These are phyloP conservation scores for Solanum verrucosum DNA, from an alignment of 257 asterid species.

Conservation along the genomic window DNA sequence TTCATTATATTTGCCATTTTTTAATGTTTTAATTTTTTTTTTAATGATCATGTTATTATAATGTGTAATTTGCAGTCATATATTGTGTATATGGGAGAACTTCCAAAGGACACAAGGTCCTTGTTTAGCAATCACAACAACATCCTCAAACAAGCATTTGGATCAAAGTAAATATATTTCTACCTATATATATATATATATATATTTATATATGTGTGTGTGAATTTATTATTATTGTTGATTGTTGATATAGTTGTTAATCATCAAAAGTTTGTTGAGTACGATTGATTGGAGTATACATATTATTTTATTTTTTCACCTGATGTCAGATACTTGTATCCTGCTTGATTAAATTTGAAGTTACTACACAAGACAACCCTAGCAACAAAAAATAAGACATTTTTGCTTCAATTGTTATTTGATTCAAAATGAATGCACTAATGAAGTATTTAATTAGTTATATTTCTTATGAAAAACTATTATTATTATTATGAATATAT, in stretches of 20 bases:
- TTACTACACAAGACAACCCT: neutral
- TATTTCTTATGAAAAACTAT: neutral
- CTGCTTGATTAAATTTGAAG: fast-evolving
- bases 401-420: neutral
- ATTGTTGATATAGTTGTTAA: neutral
- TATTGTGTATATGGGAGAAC: conserved; percentile 10
- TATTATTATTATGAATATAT: neutral
- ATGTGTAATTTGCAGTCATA: conserved; percentile 3
- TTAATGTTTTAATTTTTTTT: neutral
- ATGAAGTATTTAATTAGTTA: neutral
- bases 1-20: neutral
- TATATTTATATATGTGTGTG: too few relatives aligned
- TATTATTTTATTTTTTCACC: neutral
- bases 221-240: neutral
- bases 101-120: neutral
- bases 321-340: neutral
- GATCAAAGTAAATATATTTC: conserved; percentile 1
- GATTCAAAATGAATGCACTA: neutral
- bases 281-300: neutral
- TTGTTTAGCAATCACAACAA: neutral
- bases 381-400: neutral
- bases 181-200: neutral
- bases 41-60: neutral
- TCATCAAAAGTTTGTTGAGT: neutral
- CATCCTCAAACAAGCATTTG: conserved; percentile 2